phyloP scores from a whole-genome alignment of 371 early-diverging fungal genomes.

The Amoeboaphelidium occidentale region DNA sequence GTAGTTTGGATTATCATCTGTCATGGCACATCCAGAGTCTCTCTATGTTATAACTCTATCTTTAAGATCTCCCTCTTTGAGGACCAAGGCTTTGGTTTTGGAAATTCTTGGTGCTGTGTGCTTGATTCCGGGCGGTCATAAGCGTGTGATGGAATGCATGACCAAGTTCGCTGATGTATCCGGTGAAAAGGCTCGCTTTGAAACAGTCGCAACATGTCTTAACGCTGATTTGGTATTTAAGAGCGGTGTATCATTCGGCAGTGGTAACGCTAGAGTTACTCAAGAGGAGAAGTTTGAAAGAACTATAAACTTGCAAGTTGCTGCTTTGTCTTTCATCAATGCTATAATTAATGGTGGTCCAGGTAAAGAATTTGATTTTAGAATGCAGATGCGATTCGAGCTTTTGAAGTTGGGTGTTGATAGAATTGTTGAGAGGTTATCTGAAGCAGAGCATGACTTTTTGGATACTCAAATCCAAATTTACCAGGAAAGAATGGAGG shows the following conservation, averaged over 20 bases:
- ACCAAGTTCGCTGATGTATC: constrained; percentile 10
- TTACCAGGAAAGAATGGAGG: neutral
- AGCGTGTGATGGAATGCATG: constrained; percentile 18
- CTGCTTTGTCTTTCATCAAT: neutral
- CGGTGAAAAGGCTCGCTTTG: constrained; percentile 15
- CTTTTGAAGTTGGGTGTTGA: neutral
- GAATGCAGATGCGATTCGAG: neutral
- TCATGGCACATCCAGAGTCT: constrained; percentile 16
- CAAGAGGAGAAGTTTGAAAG: neutral
- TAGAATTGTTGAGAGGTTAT: neutral
- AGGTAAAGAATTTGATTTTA: neutral
- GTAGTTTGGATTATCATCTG: constrained; percentile 18
- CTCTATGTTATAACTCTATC: constrained; percentile 19
- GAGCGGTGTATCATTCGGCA: neutral
- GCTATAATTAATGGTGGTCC: neutral
- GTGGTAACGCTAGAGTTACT: neutral
- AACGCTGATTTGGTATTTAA: neutral
- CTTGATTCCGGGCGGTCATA: constrained; percentile 23
- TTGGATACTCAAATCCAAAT: constrained; percentile 1
- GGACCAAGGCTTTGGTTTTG: constrained; percentile 16
- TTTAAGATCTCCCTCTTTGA: constrained; percentile 15
- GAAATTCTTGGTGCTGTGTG: constrained; percentile 28
- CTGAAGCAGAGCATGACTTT: neutral
- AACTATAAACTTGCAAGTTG: neutral
- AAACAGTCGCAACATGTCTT: constrained; percentile 12